Evolutionary conservation across 805 yeast genomes (phyloP), one percentile per base, ranked within the genome.

Genomic region (Cyberlindnera euphorbiiphila): DNA sequence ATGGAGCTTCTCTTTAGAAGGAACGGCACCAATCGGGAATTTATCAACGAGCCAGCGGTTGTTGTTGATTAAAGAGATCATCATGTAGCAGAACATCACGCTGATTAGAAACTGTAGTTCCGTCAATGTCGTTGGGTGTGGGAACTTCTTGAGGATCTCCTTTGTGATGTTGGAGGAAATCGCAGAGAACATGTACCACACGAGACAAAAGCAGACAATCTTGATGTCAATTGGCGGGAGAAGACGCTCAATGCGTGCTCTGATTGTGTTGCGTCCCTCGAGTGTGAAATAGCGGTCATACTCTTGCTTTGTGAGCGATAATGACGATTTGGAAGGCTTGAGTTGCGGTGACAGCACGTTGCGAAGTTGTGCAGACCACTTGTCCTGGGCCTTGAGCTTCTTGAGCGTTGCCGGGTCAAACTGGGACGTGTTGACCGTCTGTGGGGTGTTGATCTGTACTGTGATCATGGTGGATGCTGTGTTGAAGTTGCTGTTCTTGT

Each of bases 41-140:
- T 37, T 33, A 2, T 46, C 49, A 18, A 51, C 45, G 12, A 61
- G 43, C 20, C 36, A 42, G 7, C 57, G 56, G 21, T 59, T 60
- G 39, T 36, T 62, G 60, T 66, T 62, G n/a, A 73, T 63, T 2
- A 64, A 28, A 3, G 59, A 47, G 22, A 74, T 53, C 10, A 77
- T 67, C 0, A 59, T 17, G 17, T 78, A 45, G 46, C 93, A 83
- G 42, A 84, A 66, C 9, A 65, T 25, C 4, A 80, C 81, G 49
- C 88, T 88, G 50, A 86, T 66, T 21, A 82, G 52, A 54, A 91
- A 91, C 64, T 93, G 98, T 37, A 82, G 64, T 68, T 89, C 88
- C 1, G 97, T 87, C 40, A 93, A 71, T 1, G 95, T 81, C n/a
- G 88, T 78, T 1, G 98, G 96, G 57, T 78, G 85, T 30, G 73